Evolutionary conservation across 148 eudicot genomes (phyloP).

Genomic region (Simmondsia chinensis): DNA sequence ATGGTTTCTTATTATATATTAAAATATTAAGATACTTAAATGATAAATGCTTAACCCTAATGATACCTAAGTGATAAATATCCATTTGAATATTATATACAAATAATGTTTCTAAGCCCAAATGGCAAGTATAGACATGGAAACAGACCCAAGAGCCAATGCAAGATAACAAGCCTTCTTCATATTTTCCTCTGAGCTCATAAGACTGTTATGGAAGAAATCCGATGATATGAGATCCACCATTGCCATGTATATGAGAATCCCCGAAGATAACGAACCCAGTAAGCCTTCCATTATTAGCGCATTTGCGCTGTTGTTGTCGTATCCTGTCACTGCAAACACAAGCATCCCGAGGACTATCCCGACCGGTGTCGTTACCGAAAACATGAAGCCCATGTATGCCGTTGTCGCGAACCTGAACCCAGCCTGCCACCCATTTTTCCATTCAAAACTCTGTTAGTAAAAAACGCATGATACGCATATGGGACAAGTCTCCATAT

Average conservation of each 20-base stretch:
- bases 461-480: no score
- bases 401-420: slow-evolving; percentile 58
- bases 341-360: slow-evolving; percentile 61
- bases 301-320: slow-evolving; percentile 60
- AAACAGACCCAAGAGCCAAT: slow-evolving; percentile 61
- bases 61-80: no score
- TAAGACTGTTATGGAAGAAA: slow-evolving; percentile 72
- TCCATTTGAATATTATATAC: no score
- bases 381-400: slow-evolving; percentile 84
- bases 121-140: slow-evolving; percentile 83
- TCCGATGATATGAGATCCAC: slow-evolving; percentile 80
- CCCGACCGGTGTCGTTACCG: slow-evolving; percentile 76
- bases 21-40: no score
- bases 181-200: slow-evolving; percentile 50
- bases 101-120: slow-evolving; percentile 53
- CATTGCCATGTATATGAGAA: slow-evolving; percentile 78
- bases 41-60: no score
- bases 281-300: slow-evolving; percentile 64
- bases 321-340: slow-evolving; percentile 62
- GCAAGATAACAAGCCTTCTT: slow-evolving; percentile 64
- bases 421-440: slow-evolving; percentile 46
- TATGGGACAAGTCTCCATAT: background rate
- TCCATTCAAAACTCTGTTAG: background rate
- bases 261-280: slow-evolving; percentile 75
- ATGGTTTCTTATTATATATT: no score